These are phyloP conservation scores for Skeletonema grethae DNA, from an alignment of 108 stramenopile species.

Conservation along the genomic window DNA sequence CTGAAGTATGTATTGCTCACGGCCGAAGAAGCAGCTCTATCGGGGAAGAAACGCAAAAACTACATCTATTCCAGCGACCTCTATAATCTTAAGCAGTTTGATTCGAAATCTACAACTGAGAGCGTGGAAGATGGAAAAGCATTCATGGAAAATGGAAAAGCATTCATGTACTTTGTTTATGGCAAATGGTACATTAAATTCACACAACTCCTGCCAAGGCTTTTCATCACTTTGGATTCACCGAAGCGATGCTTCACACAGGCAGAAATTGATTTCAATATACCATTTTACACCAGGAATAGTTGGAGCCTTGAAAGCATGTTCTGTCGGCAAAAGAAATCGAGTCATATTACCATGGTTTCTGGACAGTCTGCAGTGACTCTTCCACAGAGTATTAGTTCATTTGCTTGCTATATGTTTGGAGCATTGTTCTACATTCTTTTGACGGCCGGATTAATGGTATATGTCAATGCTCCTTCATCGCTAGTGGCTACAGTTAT, in stretches of 20 bases:
- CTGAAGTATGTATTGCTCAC: background rate
- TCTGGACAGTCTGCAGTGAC: conserved; percentile 12
- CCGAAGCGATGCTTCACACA: conserved; percentile 12
- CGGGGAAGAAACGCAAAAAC: background rate
- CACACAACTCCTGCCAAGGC: conserved; percentile 14
- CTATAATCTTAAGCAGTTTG: background rate
- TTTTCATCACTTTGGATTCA: conserved; percentile 1
- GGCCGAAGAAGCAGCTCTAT: background rate
- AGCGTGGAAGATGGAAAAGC: too few species aligned
- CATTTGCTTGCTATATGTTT: conserved; percentile 8
- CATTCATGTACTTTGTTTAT: background rate
- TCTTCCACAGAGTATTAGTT: background rate
- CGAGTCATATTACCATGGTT: background rate
- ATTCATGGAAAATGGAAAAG: background rate
- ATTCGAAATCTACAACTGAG: background rate
- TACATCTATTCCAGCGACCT: background rate
- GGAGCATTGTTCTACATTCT: conserved; percentile 5
- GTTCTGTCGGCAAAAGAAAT: conserved; percentile 2
- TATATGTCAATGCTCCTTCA: conserved; percentile 4
- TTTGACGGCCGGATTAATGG: conserved; percentile 10
- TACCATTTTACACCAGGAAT: conserved; percentile 14
- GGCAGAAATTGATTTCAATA: conserved; percentile 1
- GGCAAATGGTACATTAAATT: conserved; percentile 5
- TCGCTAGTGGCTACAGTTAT: background rate
- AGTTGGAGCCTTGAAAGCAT: conserved; percentile 13